Conservation (phyloP, 2,329 filamentous ascomycete genomes). For the Westerdykella aurantiaca region DNA sequence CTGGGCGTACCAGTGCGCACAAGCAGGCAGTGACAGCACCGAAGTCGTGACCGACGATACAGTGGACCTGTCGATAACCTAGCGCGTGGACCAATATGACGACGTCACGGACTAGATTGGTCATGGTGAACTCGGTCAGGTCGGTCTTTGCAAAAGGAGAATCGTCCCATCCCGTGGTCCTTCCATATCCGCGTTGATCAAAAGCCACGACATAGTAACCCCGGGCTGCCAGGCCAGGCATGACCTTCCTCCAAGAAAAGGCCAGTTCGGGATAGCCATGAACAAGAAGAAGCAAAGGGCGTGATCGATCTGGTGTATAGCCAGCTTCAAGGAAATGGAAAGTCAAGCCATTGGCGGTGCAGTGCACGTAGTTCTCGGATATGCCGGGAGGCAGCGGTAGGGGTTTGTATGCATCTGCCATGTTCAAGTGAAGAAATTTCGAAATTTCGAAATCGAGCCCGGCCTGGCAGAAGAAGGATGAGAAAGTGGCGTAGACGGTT, state of each 20-base stretch:
- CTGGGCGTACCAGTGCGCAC: slow-evolving; percentile 57
- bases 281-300: slow-evolving; percentile 55
- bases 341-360: slow-evolving; percentile 50
- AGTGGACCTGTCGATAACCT: slow-evolving; percentile 53
- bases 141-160: slow-evolving; percentile 49
- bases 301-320: slow-evolving; percentile 31
- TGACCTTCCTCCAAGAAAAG: slow-evolving; percentile 62
- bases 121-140: slow-evolving; percentile 52
- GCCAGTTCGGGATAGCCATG: slow-evolving; percentile 66
- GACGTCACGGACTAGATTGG: slow-evolving; percentile 56
- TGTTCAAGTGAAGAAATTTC: not conserved
- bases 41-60: slow-evolving; percentile 62
- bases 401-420: slow-evolving; percentile 18
- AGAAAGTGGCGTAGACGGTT: not conserved
- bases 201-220: slow-evolving; percentile 63
- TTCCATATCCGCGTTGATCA: slow-evolving; percentile 63
- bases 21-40: slow-evolving; percentile 57
- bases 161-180: slow-evolving; percentile 57
- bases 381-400: slow-evolving; percentile 53
- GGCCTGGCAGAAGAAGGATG: not conserved
- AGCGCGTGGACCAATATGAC: slow-evolving; percentile 56
- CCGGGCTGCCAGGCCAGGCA: slow-evolving; percentile 52
- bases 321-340: slow-evolving; percentile 58
- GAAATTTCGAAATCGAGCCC: slow-evolving; percentile 3
- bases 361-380: slow-evolving; percentile 52